Evolutionary conservation across 768 basidiomycete genomes (phyloP), one percentile per base, ranked within the genome.

Genomic region (Boletus subparvulus): DNA sequence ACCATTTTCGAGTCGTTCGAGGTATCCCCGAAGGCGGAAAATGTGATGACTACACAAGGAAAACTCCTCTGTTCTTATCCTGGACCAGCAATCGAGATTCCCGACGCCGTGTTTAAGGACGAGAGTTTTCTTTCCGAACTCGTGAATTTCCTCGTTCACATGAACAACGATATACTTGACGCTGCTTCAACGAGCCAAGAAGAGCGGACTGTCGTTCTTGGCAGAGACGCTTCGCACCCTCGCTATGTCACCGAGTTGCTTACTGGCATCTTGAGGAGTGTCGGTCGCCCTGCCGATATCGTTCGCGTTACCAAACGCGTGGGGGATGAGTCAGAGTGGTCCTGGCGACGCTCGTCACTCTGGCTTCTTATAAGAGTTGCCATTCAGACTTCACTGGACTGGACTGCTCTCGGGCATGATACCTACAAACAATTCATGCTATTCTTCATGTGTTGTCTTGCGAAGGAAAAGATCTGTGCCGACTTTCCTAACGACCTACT

Each of bases 281-380:
- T 76, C 13, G 71, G 70, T 37, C 49, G 51, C 4, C 76, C 75
- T 3, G 61, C 69, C 14, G 65, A 65, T 14, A 56, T 72, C 5
- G 36, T 32, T 41, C 62, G 69, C 7, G 71, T 78, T 21, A 59
- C 52, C 14, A 83, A 83, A 61, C 76, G 78, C 9, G 69, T 81
- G 0, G 71, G 69, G 7, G 81, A 83, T 50, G 78, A 69, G 19
- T 67, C 76, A 3, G 51, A 59, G 30, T 66, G 72, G 13, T 50
- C 82, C 71, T 84, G 82, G 82, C 68, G 83, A 28, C 72, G 82
- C 24, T 79, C 80, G 9, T 67, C 79, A 1, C 67, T 80, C 12
- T 84, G 82, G 81, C 74, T 82, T 5, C 61, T 80, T 12, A 64
- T 80, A 35, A 77, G 81, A 10, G 77, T 83, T 4, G 71, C 73